A percentile compares a stretch with the other conserved stretches of the same genome.
phyloP scores from a whole-genome alignment of 306 rosid species.

The Quercus berberidifolia region DNA sequence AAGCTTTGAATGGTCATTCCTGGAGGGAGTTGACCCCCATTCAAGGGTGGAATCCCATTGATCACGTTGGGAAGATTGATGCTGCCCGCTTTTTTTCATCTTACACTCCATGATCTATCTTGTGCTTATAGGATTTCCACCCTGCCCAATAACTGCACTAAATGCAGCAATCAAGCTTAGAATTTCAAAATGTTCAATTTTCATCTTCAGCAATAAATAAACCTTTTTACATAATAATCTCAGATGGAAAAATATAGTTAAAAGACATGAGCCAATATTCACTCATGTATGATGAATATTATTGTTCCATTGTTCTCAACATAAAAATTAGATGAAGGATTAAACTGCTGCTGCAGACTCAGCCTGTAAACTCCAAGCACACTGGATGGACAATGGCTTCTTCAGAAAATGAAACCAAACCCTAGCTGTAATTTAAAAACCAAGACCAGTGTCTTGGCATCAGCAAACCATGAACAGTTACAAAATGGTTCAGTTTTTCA shows the following conservation, averaged over 20 bases:
- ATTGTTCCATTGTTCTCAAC: not conserved
- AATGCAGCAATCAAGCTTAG: too few species aligned
- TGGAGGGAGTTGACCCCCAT: slow-evolving; percentile 42
- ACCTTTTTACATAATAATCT: not conserved
- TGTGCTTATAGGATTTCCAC: not conserved
- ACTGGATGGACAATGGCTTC: not conserved
- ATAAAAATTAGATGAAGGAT: not conserved
- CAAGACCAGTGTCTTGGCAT: not conserved
- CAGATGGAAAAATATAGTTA: not conserved
- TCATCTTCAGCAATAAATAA: not conserved
- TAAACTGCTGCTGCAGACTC: not conserved
- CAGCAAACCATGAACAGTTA: not conserved
- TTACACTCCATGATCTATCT: not conserved
- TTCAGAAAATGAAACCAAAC: not conserved
- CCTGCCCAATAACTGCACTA: not conserved
- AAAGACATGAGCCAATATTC: not conserved
- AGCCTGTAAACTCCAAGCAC: not conserved
- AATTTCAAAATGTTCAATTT: not conserved
- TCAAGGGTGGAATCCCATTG: slow-evolving; percentile 46
- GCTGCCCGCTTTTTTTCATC: too few species aligned
- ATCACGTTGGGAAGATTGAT: not conserved
- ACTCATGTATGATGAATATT: not conserved
- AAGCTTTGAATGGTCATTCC: slow-evolving; percentile 61
- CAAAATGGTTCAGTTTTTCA: not conserved
- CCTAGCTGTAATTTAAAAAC: not conserved